These are phyloP conservation scores for Xylariomycetidae sp. DNA, from an alignment of 2,329 filamentous ascomycete species.

Conservation along the genomic window DNA sequence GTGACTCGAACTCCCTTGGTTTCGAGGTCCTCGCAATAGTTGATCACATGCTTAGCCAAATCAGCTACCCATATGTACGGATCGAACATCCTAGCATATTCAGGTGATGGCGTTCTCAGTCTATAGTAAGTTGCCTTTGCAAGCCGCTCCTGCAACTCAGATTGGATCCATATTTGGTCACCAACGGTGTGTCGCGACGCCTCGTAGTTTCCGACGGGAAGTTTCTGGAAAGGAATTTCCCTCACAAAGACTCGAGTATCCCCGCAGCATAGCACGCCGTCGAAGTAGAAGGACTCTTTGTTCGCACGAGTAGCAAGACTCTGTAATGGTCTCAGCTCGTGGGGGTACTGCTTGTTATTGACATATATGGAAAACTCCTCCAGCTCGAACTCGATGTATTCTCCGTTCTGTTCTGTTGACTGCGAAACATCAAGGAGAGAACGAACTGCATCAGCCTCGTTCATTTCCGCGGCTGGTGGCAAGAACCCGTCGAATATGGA, in stretches of 20 bases:
- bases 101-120: slow-evolving; percentile 48
- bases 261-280: slow-evolving; percentile 53
- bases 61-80: slow-evolving; percentile 69
- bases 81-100: slow-evolving; percentile 58
- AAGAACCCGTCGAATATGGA: slow-evolving; percentile 25
- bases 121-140: slow-evolving; percentile 57
- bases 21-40: slow-evolving; percentile 49
- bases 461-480: slow-evolving; percentile 15
- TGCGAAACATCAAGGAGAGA: slow-evolving; percentile 20
- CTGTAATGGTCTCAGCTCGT: slow-evolving; percentile 53
- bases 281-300: slow-evolving; percentile 44
- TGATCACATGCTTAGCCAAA: slow-evolving; percentile 66
- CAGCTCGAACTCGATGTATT: slow-evolving; percentile 46
- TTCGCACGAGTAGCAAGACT: slow-evolving; percentile 38
- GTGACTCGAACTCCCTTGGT: slow-evolving; percentile 32
- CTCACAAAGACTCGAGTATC: slow-evolving; percentile 45
- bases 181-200: slow-evolving; percentile 39
- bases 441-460: slow-evolving; percentile 29
- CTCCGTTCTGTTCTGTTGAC: not conserved
- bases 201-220: slow-evolving; percentile 66
- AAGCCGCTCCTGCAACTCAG: slow-evolving; percentile 34
- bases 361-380: slow-evolving; percentile 57
- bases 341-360: slow-evolving; percentile 27
- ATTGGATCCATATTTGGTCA: slow-evolving; percentile 61
- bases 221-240: slow-evolving; percentile 48